These are phyloP conservation scores for Zasmidium cellare DNA, from an alignment of 2,329 filamentous ascomycete genomes.

Conservation along the genomic window DNA sequence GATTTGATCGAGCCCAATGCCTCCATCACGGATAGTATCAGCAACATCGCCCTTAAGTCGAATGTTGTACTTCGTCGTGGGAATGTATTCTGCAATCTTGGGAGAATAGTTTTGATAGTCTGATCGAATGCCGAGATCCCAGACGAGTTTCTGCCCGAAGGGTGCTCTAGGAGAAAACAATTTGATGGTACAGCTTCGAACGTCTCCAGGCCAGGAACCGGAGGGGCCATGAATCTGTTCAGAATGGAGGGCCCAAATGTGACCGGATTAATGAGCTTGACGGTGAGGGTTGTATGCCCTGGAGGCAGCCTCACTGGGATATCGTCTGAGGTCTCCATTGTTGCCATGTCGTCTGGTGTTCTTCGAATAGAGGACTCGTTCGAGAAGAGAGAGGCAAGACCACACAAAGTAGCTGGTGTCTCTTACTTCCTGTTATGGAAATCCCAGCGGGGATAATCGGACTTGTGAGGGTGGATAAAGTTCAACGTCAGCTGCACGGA, in stretches of 20 bases:
- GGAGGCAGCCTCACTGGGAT: not conserved
- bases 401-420: not conserved
- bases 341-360: not conserved
- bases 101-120: slow-evolving; percentile 39
- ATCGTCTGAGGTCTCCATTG: not conserved
- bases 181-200: slow-evolving; percentile 2
- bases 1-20: slow-evolving; percentile 26
- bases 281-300: not conserved
- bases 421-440: not conserved
- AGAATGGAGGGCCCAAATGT: slow-evolving; percentile 2
- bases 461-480: not conserved
- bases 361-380: too few relatives aligned
- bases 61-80: slow-evolving; percentile 28
- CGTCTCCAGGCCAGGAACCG: slow-evolving; percentile 3
- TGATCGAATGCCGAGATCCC: slow-evolving; percentile 44
- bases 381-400: too few relatives aligned
- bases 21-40: slow-evolving; percentile 36
- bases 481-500: not conserved
- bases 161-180: slow-evolving; percentile 43
- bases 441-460: not conserved
- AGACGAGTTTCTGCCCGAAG: slow-evolving; percentile 38
- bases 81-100: slow-evolving; percentile 27
- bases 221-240: slow-evolving; percentile 5
- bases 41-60: slow-evolving; percentile 40
- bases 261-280: slow-evolving; percentile 7